These are phyloP conservation scores for Platanthera guangdongensis DNA, from an alignment of 106 monocot species.

Conservation along the genomic window DNA sequence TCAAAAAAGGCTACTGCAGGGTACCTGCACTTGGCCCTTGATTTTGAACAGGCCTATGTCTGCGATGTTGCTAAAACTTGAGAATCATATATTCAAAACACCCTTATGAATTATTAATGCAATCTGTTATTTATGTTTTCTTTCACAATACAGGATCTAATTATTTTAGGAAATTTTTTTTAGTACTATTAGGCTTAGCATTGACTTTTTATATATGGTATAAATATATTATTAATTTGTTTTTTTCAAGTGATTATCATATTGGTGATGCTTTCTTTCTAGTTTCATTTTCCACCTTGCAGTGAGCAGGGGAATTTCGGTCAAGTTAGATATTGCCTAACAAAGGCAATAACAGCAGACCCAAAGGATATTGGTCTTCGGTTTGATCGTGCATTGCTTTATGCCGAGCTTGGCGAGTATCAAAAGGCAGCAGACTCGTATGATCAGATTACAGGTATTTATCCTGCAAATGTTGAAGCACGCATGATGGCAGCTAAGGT, in stretches of 20 bases:
- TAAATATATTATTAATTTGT: background rate
- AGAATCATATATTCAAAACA: too few species aligned
- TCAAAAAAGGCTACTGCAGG: too few species aligned
- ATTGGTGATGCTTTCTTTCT: background rate
- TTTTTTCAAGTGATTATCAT: background rate
- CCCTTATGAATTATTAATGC: too few species aligned
- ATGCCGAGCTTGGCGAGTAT: slow-evolving; percentile 64
- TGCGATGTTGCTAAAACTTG: too few species aligned
- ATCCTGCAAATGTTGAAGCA: slow-evolving; percentile 51
- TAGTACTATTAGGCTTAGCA: background rate
- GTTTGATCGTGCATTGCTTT: slow-evolving; percentile 52
- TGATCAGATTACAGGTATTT: slow-evolving; percentile 53
- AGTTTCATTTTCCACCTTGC: slow-evolving; percentile 1
- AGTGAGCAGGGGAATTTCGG: slow-evolving; percentile 67
- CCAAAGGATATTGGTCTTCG: slow-evolving; percentile 68
- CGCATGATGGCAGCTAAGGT: slow-evolving; percentile 85
- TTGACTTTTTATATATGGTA: background rate
- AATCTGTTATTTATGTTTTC: too few species aligned
- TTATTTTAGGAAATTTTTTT: background rate
- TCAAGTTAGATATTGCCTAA: slow-evolving; percentile 71
- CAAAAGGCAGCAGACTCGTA: slow-evolving; percentile 69
- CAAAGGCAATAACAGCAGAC: slow-evolving; percentile 88
- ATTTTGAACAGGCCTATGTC: too few species aligned
- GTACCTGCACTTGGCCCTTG: too few species aligned
- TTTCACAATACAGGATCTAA: too few species aligned